A percentile compares a stretch with the other conserved stretches of the same genome.
Conservation (phyloP, 345 rosid species). For the Lepidium aucheri region DNA sequence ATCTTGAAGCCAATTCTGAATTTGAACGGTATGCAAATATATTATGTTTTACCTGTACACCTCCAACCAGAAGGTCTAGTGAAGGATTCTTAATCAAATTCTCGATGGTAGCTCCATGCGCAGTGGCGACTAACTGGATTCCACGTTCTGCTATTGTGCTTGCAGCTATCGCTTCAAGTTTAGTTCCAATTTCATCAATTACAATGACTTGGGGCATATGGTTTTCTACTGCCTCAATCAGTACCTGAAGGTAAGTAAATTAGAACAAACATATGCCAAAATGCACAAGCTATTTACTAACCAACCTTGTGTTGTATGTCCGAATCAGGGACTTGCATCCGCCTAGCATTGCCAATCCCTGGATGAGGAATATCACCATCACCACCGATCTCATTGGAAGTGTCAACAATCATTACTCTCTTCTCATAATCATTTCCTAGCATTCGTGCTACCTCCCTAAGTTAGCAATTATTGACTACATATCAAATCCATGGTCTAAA, state of each 20-base stretch:
- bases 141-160: conserved; percentile 96
- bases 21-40: background rate
- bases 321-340: conserved; percentile 91
- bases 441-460: conserved; percentile 86
- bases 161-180: conserved; percentile 92
- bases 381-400: conserved; percentile 95
- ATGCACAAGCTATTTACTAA: background rate
- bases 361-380: conserved; percentile 97
- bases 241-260: conserved; percentile 40
- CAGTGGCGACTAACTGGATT: conserved; percentile 89
- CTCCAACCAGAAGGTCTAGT: conserved; percentile 85
- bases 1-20: background rate
- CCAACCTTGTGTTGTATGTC: conserved; percentile 74
- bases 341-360: conserved; percentile 85
- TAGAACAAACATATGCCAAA: background rate
- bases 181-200: conserved; percentile 94
- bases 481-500: background rate
- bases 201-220: conserved; percentile 96
- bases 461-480: background rate
- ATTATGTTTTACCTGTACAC: conserved; percentile 56
- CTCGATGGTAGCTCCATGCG: conserved; percentile 79
- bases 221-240: conserved; percentile 90
- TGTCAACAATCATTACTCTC: conserved; percentile 91
- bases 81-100: conserved; percentile 91
- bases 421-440: conserved; percentile 82